Evolutionary conservation across 495 filamentous ascomycete genomes (phyloP), one percentile per base, ranked within the genome.

Genomic region (Aspergillus olivimuriae): DNA sequence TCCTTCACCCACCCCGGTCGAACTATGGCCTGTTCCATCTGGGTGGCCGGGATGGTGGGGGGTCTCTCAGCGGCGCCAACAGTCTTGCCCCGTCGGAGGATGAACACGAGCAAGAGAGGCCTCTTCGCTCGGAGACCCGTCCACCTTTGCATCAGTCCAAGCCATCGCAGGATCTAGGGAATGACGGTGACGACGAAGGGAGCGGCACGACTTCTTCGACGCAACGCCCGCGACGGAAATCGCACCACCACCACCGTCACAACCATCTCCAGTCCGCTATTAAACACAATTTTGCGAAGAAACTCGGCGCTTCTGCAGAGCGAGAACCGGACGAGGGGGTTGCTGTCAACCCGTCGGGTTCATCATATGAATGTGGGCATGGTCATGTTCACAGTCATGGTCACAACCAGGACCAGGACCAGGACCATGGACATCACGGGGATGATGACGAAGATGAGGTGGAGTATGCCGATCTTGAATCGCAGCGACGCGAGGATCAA

Each of bases 181-280:
- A 65, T 30, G 72, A 77, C 39, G 71, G 68, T 31, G 76, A 80
- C 32, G 73, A 82, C 39, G 66, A 73, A 36, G 65, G 72, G 18
- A 73, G 72, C 26, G 62, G 63, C 6, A 44, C 47, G n/a, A 52
- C 50, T 30, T 47, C 47, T 1, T n/a, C n/a, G n/a, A n/a, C n/a
- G n/a, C 56, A 58, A 10, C 56, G 56, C 26, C 38, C 23, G 1
- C 58, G 55, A 30, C 57, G 57, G 11, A 34, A 58, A 3, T 44
- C 57, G 6, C 56, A 65, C 28, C 53, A 57, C 14, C 48, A 59
- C 28, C 54, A 61, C 21, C 55, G 49, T 22, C 50, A 55, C 12
- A 34, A 51, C 14, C 46, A 52, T 16, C 36, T 37, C n/a, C 21
- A 35, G 5, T 33, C 21, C 36, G 23, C 41, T 0, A 38, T 33